Evolutionary conservation across 2,329 filamentous ascomycete genomes (phyloP), one percentile per base, ranked within the genome.

Genomic region (Monosporascus sp.): DNA sequence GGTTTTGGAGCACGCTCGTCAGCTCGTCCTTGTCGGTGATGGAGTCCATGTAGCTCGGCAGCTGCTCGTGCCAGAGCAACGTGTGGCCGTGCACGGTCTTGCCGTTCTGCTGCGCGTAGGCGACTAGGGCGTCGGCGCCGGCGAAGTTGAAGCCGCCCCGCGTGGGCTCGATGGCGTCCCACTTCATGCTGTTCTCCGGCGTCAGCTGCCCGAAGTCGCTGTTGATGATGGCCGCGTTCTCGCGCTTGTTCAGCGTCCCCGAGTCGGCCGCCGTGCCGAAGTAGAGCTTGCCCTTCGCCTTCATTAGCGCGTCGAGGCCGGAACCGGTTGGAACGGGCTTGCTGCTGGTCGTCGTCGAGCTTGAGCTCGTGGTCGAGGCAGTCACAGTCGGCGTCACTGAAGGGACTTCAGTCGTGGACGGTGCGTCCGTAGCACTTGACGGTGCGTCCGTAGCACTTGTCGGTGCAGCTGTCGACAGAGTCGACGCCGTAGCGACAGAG

Each of bases 21-120:
- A 88, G 70, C 45, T 56, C 53, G n/a, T 31, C 59, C 31, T 66
- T 54, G 46, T 60, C 59, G 9, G 55, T 64, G 50, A 58, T 61
- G n/a, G 53, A 22, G 43, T 53, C 51, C 37, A 60, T 74, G 77
- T 79, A 84, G 49, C 65, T 65, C 0, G 81, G 79, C 8, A 79
- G 68, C 58, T 80, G 75, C 45, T 70, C 69, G 64, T 79, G 71
- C 71, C 71, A 74, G 31, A 72, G 63, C 6, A 73, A 61, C 6
- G 73, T 82, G 66, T 86, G 83, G 64, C 83, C 84, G 52, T 81
- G 74, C 22, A 82, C 67, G 48, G 76, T 58, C 56, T 74, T 68
- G 48, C 69, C 64, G 51, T 73, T 70, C 46, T 68, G 63, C 31
- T 62, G 62, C 5, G 75, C 75, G 50, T 73, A 70, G 38, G 71